Base-by-base conservation (phyloP, 208 protist species). In the Crithidia thermophila region DNA sequence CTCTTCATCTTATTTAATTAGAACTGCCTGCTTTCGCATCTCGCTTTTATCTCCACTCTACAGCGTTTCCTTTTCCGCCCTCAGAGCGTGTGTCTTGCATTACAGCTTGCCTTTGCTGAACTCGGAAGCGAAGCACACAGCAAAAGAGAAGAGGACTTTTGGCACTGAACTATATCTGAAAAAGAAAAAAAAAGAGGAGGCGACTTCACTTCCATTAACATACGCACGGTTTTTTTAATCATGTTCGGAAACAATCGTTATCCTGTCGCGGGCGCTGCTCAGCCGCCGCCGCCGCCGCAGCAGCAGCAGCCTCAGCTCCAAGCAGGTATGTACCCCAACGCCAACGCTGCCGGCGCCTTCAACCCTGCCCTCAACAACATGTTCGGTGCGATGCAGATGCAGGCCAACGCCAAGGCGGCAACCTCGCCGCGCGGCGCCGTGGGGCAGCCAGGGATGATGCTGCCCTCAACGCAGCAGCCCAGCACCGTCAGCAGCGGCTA, bases 161-260 rank as follows among this genome's bases (percentile, higher is more conserved):
- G n/a, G n/a, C n/a, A n/a, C n/a, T n/a, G n/a, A n/a, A n/a, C n/a
- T n/a, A n/a, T n/a, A n/a, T n/a, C n/a, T n/a, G n/a, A n/a, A n/a
- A n/a, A n/a, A n/a, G n/a, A n/a, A n/a, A n/a, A 27, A 55, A 53
- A 45, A 9, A 20, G 37, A 31, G 18, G 25, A 28, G 21, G 2
- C 39, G 21, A 4, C 57, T 53, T 43, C 14, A 6, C 30, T 50
- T 23, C 23, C 6, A 27, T 23, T 3, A 30, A 39, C 14, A 14
- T 52, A 8, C 20, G 14, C 43, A 36, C 10, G 7, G 7, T 39
- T 27, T 33, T 33, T n/a, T 21, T 23, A 5, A 37, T 14, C 31
- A 62, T 62, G 57, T 51, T 51, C 57, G 31, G 5, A 1, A 51
- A 49, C 30, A 62, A 49, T 14, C 57, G 42, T 30, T 62, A 40